Evolutionary conservation across 1,284 basidiomycete genomes (phyloP), one percentile per base, ranked within the genome.

Genomic region (Tremellales sp.): DNA sequence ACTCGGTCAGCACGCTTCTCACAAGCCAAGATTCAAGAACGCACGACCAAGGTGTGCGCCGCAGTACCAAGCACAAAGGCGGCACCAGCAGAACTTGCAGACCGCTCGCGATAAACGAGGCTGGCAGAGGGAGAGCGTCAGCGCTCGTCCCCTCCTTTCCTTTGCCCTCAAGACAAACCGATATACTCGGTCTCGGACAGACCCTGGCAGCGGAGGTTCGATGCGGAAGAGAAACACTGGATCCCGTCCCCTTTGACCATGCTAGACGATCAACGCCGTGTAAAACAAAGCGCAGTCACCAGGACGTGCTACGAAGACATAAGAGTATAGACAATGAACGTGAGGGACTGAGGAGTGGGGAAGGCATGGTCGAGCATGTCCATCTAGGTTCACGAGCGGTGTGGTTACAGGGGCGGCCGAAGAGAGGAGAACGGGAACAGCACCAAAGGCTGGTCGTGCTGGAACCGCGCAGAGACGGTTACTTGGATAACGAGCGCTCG

Each of bases 131-230:
- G n/a, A n/a, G 22, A 13, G 5, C 21, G 19, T 41, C 45, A 41
- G 45, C 16, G 29, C 33, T 18, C 10, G 26, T 5, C n/a, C 19
- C 8, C 21, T 32, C 13, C 28, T 6, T 27, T 10, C 26, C 3
- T n/a, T 5, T 21, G 10, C 19, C 16, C 6, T 12, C 18, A 5
- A 13, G 16, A 40, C 34, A 26, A n/a, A 44, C 47, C 46, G 22
- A 57, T 54, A 29, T 43, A 24, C 13, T 54, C 28, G 6, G 33
- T 38, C 8, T 28, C 22, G 13, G 27, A 25, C 19, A 60, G 28
- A 12, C 48, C 51, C 14, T 46, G 47, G 45, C 58, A 60, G 45
- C 58, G 41, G 33, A 56, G 24, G 31, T 29, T 44, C 25, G 45
- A 29, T 13, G 56, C 26, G 7, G 42, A 16, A 12, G 53, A 55